Base-by-base conservation (phyloP, 2,329 filamentous ascomycete species). In the Aciculosporium take region DNA sequence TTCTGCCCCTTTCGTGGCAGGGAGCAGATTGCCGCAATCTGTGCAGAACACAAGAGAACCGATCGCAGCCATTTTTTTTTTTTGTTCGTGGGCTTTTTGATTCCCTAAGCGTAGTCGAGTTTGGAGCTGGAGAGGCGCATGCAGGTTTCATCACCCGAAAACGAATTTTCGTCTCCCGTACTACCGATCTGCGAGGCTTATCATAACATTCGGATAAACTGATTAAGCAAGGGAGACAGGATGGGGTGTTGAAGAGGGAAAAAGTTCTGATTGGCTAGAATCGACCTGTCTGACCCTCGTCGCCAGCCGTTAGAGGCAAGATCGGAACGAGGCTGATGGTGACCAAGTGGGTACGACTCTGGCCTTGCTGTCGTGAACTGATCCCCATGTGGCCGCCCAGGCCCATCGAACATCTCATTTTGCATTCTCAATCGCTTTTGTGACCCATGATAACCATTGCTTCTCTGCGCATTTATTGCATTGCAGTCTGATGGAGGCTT, bases 1-100 rank as follows among this genome's bases (percentile, higher is more conserved):
- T 51, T 76, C 71, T 45, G 79, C 80, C 46, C 84, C 85, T 48
- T 81, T 81, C 36, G 84, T 86, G 40, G 81, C 74, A 40, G 91
- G 86, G 31, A 96, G 69, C 3, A 95, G 71, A 59, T 94, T 94
- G 46, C 89, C 89, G 61, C 89, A 96, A 58, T 88, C 84, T 41
- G 74, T 84, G 67, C 89, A 96, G 62, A 96, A 96, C 28, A 94
- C 80, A 31, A 96, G 71, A 40, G 87, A 89, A 42, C 87, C 89
- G 50, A 95, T 87, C 15, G 84, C 79, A 49, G 88, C 79, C 89
- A 95, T 95, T 48, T 32, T 41, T 34, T 39, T 35, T 48, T 43
- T 46, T 7, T 18, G 25, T 7, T 28, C 3, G 12, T n/a, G 5
- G n/a, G 31, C 2, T 25, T 27, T 17, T 12, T 10, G 6, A n/a